Conservation (phyloP, 192 early-diverging fungal genomes). For the Funneliformis mosseae region DNA sequence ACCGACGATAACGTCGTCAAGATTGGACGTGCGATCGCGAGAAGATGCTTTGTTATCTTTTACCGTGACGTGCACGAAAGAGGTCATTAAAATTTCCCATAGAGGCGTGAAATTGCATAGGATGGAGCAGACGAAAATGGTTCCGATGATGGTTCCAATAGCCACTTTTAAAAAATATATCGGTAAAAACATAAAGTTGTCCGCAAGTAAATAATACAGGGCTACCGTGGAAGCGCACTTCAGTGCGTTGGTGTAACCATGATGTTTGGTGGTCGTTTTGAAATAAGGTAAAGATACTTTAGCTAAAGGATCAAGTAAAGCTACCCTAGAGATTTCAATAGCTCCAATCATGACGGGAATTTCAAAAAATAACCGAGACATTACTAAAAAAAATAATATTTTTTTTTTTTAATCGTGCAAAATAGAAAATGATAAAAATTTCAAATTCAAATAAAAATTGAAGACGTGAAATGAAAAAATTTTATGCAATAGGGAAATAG, state of each 20-base stretch:
- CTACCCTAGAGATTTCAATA: not conserved
- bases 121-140: not conserved
- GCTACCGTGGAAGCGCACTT: not conserved
- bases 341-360: not conserved
- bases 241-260: not conserved
- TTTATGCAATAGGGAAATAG: not conserved
- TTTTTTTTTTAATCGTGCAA: not conserved
- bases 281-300: not conserved
- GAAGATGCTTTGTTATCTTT: no score
- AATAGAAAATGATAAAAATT: not conserved
- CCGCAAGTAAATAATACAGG: not conserved
- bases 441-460: no score
- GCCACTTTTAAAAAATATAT: not conserved
- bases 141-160: not conserved
- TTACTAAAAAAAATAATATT: not conserved
- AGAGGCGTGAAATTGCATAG: not conserved
- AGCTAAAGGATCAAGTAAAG: not conserved
- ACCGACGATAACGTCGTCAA: not conserved
- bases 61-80: not conserved
- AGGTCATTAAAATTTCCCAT: not conserved
- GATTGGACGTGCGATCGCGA: no score
- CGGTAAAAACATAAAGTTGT: not conserved
- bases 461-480: no score
- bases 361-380: not conserved
- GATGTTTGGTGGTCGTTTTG: not conserved